phyloP scores from a whole-genome alignment of 331 rosid genomes.

The Spiraea crenata region DNA sequence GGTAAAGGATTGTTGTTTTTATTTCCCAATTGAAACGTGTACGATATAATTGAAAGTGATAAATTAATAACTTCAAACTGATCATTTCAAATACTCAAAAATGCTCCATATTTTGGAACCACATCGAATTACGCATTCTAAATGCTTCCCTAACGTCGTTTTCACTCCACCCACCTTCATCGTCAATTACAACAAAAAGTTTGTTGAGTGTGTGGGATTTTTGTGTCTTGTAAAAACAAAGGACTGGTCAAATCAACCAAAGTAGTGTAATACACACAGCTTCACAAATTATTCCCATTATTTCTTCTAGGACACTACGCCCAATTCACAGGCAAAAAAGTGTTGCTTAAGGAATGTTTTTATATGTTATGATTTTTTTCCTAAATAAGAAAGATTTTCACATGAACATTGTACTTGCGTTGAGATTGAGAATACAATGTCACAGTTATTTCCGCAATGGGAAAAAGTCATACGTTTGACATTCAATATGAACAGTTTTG shows the following conservation, averaged over 20 bases:
- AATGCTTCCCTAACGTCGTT: background rate
- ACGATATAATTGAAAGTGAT: background rate
- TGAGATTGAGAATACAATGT: background rate
- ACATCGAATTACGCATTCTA: background rate
- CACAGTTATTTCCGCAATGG: background rate
- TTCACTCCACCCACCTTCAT: background rate
- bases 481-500: constrained; percentile 4
- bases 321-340: background rate
- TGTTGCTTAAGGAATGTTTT: background rate
- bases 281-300: background rate
- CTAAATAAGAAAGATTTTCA: background rate
- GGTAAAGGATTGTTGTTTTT: background rate
- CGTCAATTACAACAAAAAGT: background rate
- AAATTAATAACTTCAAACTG: background rate
- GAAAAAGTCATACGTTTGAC: background rate
- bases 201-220: background rate
- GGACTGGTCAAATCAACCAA: background rate
- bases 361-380: too few relatives aligned
- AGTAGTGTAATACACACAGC: too few relatives aligned
- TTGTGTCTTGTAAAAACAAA: background rate
- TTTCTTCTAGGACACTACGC: background rate
- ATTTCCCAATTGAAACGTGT: background rate
- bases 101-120: background rate
- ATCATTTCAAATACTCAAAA: background rate
- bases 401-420: background rate